These are phyloP conservation scores for Rhododendron henanense DNA, from an alignment of 148 eudicot genomes.

Conservation along the genomic window DNA sequence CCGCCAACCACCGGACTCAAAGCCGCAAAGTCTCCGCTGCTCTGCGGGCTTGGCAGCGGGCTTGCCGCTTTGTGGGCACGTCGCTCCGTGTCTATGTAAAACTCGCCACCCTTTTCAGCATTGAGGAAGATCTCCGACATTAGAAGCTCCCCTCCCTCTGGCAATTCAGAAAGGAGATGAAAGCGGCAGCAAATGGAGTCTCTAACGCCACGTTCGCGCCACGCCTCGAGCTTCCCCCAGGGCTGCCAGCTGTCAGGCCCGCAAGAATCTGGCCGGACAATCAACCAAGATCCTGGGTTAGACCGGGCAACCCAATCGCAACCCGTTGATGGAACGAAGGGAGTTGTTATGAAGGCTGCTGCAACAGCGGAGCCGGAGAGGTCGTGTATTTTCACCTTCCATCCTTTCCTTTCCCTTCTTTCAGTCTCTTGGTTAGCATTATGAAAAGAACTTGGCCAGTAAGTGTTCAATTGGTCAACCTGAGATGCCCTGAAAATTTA, in stretches of 20 bases:
- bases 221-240: conserved; percentile 64
- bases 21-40: conserved; percentile 54
- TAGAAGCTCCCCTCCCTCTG: conserved; percentile 42
- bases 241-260: conserved; percentile 57
- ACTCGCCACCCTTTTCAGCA: conserved; percentile 60
- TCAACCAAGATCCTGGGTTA: conserved; percentile 63
- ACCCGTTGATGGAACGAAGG: conserved; percentile 55
- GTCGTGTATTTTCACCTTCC: conserved; percentile 60
- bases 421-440: conserved; percentile 26
- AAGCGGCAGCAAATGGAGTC: conserved; percentile 54
- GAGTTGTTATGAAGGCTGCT: conserved; percentile 65
- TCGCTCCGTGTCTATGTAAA: conserved; percentile 46
- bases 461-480: conserved; percentile 35
- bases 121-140: conserved; percentile 51
- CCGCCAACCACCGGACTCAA: conserved; percentile 45
- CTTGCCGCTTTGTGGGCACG: conserved; percentile 31
- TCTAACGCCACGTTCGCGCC: conserved; percentile 51
- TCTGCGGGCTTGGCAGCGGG: conserved; percentile 52
- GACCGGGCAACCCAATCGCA: conserved; percentile 59
- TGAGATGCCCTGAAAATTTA: conserved; percentile 35
- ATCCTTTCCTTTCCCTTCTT: conserved; percentile 55
- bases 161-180: conserved; percentile 43
- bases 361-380: conserved; percentile 66
- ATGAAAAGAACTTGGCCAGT: conserved; percentile 32
- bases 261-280: conserved; percentile 44